Evolutionary conservation across 805 yeast species (phyloP).

Genomic region (Kuraishia cidri): DNA sequence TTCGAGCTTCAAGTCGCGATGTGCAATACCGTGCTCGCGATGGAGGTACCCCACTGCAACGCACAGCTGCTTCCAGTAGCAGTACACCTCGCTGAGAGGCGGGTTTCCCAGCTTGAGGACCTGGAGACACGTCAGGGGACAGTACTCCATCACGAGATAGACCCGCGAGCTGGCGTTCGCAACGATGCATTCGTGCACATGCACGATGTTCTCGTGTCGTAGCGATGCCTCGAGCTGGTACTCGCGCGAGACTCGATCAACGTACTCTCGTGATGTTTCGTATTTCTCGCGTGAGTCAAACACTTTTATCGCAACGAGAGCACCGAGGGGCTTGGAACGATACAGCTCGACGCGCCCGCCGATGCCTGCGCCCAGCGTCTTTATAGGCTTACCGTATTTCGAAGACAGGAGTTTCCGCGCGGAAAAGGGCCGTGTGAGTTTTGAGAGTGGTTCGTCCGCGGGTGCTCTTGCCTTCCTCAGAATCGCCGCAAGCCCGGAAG

Average conservation of each 20-base stretch:
- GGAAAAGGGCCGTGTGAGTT: too few species aligned
- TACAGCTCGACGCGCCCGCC: constrained; percentile 25
- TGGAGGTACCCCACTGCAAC: constrained; percentile 31
- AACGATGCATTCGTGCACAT: constrained; percentile 20
- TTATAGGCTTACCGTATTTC: constrained; percentile 10
- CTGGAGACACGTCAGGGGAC: constrained; percentile 21
- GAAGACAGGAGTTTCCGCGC: not conserved
- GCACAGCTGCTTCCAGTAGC: constrained; percentile 32
- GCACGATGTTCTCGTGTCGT: constrained; percentile 24
- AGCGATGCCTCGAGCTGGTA: constrained; percentile 18
- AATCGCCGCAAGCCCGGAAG: too few species aligned
- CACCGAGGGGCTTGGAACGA: constrained; percentile 8
- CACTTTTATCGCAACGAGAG: constrained; percentile 32
- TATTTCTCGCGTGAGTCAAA: constrained; percentile 28
- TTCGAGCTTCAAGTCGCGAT: constrained; percentile 41
- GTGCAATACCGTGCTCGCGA: constrained; percentile 22
- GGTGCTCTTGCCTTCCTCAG: too few species aligned
- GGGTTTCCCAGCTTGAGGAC: constrained; percentile 1
- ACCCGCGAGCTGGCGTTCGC: constrained; percentile 14
- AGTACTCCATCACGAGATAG: constrained; percentile 21
- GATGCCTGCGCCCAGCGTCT: constrained; percentile 18
- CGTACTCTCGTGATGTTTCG: constrained; percentile 30
- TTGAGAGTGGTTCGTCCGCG: too few species aligned
- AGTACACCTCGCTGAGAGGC: constrained; percentile 10
- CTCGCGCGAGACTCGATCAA: constrained; percentile 27